These are phyloP conservation scores for Venturia nashicola DNA, from an alignment of 2,329 filamentous ascomycete species.

Conservation along the genomic window DNA sequence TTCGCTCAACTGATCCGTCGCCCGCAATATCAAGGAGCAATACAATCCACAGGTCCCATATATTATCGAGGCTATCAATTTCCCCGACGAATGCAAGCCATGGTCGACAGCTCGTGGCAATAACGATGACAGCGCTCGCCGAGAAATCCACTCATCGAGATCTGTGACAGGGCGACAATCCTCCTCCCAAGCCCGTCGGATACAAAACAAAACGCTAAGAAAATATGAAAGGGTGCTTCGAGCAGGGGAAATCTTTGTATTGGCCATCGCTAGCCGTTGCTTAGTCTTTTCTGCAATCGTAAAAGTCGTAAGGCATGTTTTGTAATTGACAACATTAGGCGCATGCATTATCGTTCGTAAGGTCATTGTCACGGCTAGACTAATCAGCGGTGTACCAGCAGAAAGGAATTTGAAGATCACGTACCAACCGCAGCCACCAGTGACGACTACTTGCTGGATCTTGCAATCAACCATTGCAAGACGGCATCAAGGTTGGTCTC, in stretches of 20 bases:
- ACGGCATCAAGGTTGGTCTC: slow-evolving; percentile 98
- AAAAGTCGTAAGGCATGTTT: slow-evolving; percentile 5
- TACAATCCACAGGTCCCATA: background rate
- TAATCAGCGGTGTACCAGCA: background rate
- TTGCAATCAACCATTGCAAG: slow-evolving; percentile 75
- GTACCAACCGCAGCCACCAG: background rate
- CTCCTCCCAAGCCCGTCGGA: background rate
- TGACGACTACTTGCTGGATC: slow-evolving; percentile 6
- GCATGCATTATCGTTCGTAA: slow-evolving; percentile 3
- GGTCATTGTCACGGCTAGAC: background rate
- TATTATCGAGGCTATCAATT: background rate
- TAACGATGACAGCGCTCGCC: background rate
- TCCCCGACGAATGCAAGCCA: background rate
- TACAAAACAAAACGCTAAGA: background rate
- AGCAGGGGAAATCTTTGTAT: background rate
- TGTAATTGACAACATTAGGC: background rate
- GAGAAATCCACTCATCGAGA: background rate
- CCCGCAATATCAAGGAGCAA: background rate
- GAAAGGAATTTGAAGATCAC: background rate
- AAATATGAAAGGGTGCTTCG: background rate
- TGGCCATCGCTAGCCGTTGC: slow-evolving; percentile 6
- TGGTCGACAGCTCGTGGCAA: background rate
- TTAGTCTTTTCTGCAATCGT: slow-evolving; percentile 4
- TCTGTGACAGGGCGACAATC: background rate
- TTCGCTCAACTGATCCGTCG: background rate